These are phyloP conservation scores for Saksenaea oblongispora DNA, from an alignment of 371 early-diverging fungal species.

Conservation along the genomic window DNA sequence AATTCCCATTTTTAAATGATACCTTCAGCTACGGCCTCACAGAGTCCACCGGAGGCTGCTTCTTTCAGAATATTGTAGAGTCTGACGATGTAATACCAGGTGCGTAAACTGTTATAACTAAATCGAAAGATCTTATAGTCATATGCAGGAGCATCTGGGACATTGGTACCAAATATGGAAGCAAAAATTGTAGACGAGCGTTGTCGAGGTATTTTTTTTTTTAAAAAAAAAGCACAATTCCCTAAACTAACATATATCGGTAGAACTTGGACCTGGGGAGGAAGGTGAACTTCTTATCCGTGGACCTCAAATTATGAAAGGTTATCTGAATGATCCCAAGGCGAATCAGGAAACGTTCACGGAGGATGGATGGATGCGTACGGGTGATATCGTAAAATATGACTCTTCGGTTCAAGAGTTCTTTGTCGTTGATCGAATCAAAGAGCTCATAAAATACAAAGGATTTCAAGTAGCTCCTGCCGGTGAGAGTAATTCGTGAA, in stretches of 20 bases:
- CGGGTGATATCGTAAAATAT: slow-evolving; percentile 81
- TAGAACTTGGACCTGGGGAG: slow-evolving; percentile 57
- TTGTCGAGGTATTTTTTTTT: slow-evolving; percentile 49
- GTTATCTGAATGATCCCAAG: slow-evolving; percentile 67
- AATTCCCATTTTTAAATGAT: neutral
- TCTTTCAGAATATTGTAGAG: slow-evolving; percentile 22
- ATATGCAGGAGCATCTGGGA: slow-evolving; percentile 68
- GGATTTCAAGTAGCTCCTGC: slow-evolving; percentile 80
- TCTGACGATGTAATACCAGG: neutral
- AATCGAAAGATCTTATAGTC: slow-evolving; percentile 18
- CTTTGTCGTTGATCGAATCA: slow-evolving; percentile 71
- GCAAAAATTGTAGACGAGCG: slow-evolving; percentile 69
- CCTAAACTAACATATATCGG: neutral
- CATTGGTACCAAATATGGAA: slow-evolving; percentile 66
- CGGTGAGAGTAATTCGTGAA: slow-evolving; percentile 14
- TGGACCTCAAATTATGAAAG: slow-evolving; percentile 85
- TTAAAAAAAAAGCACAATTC: neutral
- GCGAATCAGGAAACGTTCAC: slow-evolving; percentile 76
- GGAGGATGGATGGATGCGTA: slow-evolving; percentile 74
- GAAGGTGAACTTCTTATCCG: slow-evolving; percentile 77
- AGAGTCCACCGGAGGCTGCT: slow-evolving; percentile 64
- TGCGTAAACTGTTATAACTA: slow-evolving; percentile 6
- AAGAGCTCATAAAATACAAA: slow-evolving; percentile 79
- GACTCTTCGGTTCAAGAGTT: slow-evolving; percentile 58
- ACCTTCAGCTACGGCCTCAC: slow-evolving; percentile 66